phyloP scores from a whole-genome alignment of 805 yeast species.

The Candida khao-thaluensis region DNA sequence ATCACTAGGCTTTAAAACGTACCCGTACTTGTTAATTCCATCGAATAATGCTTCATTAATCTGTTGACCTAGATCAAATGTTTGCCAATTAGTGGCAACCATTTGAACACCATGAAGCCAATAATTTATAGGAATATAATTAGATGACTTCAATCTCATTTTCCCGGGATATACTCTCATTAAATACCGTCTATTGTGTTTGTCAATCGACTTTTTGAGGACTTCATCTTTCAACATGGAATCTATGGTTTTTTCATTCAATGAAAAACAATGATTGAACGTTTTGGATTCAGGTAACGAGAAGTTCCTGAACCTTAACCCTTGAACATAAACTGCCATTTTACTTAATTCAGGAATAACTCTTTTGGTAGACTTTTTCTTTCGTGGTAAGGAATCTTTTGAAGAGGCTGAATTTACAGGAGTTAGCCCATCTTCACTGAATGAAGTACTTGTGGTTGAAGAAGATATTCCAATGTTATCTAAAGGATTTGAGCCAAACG shows the following conservation, averaged over 20 bases:
- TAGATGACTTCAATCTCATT: slow-evolving; percentile 71
- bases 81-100: slow-evolving; percentile 98
- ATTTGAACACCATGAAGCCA: slow-evolving; percentile 90
- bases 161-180: slow-evolving; percentile 89
- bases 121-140: slow-evolving; percentile 73
- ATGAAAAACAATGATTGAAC: slow-evolving; percentile 78
- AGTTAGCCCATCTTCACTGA: slow-evolving; percentile 38
- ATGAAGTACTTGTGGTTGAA: slow-evolving; percentile 34
- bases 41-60: slow-evolving; percentile 81
- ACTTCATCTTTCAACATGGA: slow-evolving; percentile 62
- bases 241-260: slow-evolving; percentile 70
- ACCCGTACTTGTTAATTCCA: slow-evolving; percentile 62
- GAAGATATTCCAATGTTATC: slow-evolving; percentile 11
- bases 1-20: slow-evolving; percentile 67
- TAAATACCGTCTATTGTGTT: slow-evolving; percentile 73
- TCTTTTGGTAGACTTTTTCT: slow-evolving; percentile 20
- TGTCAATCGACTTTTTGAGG: slow-evolving; percentile 55
- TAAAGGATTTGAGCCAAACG: slow-evolving; percentile 10
- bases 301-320: slow-evolving; percentile 75
- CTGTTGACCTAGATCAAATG: slow-evolving; percentile 86
- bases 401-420: slow-evolving; percentile 5
- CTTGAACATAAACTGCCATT: slow-evolving; percentile 72
- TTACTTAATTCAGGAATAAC: slow-evolving; percentile 47
- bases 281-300: slow-evolving; percentile 84
- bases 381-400: slow-evolving; percentile 20